phyloP scores from a whole-genome alignment of 83 land plant genomes.

The Thuja plicata region DNA sequence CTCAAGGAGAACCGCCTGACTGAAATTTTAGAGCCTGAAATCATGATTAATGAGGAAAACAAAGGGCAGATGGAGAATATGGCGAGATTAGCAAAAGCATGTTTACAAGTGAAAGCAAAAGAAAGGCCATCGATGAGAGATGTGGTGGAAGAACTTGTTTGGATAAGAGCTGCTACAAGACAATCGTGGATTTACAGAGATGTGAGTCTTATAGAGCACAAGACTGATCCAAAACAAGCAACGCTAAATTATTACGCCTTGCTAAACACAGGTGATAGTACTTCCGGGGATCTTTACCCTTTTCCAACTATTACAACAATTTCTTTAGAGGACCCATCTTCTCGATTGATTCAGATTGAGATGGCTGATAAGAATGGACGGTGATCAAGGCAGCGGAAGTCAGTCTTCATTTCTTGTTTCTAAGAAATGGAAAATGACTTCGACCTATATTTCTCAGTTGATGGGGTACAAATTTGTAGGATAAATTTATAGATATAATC shows the following conservation, averaged over 20 bases:
- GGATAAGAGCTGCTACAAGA: not conserved
- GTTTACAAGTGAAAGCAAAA: conserved; percentile 21
- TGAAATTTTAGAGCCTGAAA: too few relatives aligned
- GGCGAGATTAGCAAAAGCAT: conserved; percentile 20
- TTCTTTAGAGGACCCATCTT: not conserved
- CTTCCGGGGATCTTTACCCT: not conserved
- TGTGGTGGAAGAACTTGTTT: conserved; percentile 17
- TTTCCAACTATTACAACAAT: not conserved
- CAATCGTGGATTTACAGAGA: not conserved
- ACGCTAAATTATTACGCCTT: too few relatives aligned
- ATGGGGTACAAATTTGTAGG: too few relatives aligned
- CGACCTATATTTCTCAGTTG: too few relatives aligned
- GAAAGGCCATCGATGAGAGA: conserved; percentile 30
- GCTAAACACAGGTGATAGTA: not conserved
- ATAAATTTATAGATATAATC: too few relatives aligned
- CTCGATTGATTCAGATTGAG: not conserved
- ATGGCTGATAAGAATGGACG: not conserved
- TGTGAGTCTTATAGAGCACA: not conserved
- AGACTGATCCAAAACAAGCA: not conserved
- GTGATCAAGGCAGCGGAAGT: not conserved
- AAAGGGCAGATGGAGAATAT: conserved; percentile 13
- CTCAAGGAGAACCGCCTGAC: too few relatives aligned
- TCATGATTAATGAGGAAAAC: not conserved
- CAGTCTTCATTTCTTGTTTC: too few relatives aligned
- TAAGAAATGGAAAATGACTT: too few relatives aligned